A percentile compares a stretch with the other conserved stretches of the same genome.
Conservation (phyloP, 73 alveolate species). For the Uronychia binucleata region DNA sequence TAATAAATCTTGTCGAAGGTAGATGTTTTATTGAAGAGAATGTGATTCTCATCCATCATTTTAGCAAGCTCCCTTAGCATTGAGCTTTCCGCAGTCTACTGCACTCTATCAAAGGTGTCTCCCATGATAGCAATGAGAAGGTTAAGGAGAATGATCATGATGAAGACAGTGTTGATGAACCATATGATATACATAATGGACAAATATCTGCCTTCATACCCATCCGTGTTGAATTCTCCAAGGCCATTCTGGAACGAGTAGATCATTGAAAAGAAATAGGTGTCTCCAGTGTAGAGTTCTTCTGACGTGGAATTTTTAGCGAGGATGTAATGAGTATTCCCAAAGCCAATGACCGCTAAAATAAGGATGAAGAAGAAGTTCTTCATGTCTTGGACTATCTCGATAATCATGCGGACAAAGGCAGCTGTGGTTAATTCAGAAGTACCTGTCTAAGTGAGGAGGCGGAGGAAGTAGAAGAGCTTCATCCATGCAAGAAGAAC, state of each 20-base stretch:
- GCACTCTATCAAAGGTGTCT: not conserved
- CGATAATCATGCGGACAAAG: not conserved
- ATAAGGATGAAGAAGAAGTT: not conserved
- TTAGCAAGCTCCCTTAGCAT: not conserved
- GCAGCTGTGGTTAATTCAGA: not conserved
- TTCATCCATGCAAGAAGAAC: conserved; percentile 1
- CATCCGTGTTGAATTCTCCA: not conserved
- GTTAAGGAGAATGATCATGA: not conserved
- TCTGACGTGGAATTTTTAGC: not conserved
- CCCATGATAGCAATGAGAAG: not conserved
- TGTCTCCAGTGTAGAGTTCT: not conserved
- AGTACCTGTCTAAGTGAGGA: conserved; percentile 12
- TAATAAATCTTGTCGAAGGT: too few relatives aligned
- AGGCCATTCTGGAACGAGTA: not conserved
- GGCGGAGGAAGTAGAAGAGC: conserved; percentile 23
- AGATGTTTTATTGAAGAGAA: not conserved
- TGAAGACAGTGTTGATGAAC: not conserved
- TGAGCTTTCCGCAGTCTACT: not conserved
- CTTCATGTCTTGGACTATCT: not conserved
- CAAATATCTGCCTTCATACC: not conserved
- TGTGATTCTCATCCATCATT: not conserved
- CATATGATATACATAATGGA: not conserved
- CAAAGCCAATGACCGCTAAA: not conserved
- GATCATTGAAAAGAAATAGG: not conserved
- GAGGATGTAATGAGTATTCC: not conserved